Evolutionary conservation across 2,329 filamentous ascomycete species (phyloP), one percentile per base, ranked within the genome.

Genomic region (Chaetomiaceae sp.): DNA sequence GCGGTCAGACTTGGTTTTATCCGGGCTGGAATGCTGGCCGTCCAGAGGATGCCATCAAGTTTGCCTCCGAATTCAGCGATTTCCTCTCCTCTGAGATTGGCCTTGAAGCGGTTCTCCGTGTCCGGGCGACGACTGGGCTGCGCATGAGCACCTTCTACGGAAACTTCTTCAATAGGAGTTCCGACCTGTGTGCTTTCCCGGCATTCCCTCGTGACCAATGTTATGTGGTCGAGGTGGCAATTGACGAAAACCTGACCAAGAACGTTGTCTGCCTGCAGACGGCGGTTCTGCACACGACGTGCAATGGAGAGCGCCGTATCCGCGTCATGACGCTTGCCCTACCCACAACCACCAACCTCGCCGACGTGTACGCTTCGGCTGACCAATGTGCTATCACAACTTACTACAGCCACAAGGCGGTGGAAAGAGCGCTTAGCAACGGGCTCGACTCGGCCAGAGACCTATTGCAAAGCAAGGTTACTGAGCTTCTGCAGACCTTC

Each of bases 161-260:
- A 62, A 99, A 99, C 75, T 99, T 99, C 73, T 99, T 99, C 79
- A 99, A 97, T 76, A 83, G 94, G 62, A 96, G 90, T 68, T 96
- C 91, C 14, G 94, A 99, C 73, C 82, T 99, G 29, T 97, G 94
- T 69, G 94, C 94, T 11, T 99, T 99, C 79, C 94, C 94, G 1
- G 91, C 94, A 0, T 97, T 99, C 77, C 94, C 94, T 29, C 86
- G 94, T 67, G 94, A 99, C 65, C 94, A 99, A 70, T 90, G 89
- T 58, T 97, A 97, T 67, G 94, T 97, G 38, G 92, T 99, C 18
- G 94, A 99, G 71, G 95, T 99, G 51, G 91, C 94, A 13, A 97
- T 99, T 61, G 94, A 99, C 64, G 94, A 99, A 74, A 94, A 84
- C 32, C 78, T 99, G 56, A 89, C 86, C 42, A 96, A 95, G 76